Evolutionary conservation across 441 rosid species (phyloP).

Genomic region (Gossypium gossypioides): DNA sequence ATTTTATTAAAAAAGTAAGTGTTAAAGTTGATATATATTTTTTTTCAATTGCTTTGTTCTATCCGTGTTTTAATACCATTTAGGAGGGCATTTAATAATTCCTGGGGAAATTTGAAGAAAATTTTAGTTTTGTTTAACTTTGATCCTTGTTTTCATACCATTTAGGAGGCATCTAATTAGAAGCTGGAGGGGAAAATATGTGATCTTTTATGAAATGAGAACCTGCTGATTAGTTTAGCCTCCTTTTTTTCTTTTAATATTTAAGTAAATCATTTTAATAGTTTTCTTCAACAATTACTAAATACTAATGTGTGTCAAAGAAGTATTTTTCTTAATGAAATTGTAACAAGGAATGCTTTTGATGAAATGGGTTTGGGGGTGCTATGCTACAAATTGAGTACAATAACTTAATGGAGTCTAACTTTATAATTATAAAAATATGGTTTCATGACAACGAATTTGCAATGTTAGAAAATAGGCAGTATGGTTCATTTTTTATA

Average conservation of each 20-base stretch:
- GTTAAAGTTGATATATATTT: background rate
- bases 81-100: background rate
- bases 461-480: background rate
- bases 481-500: background rate
- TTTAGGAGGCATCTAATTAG: background rate
- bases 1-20: conserved; percentile 77
- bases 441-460: background rate
- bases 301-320: background rate
- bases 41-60: conserved; percentile 1
- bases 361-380: background rate
- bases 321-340: background rate
- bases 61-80: background rate
- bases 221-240: background rate
- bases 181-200: background rate
- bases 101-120: background rate
- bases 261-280: background rate
- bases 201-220: background rate
- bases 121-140: background rate
- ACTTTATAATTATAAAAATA: background rate
- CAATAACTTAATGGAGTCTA: background rate
- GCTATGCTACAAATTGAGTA: background rate
- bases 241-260: background rate
- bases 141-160: background rate
- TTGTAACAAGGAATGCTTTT: background rate
- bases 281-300: background rate